Evolutionary conservation across 2,329 filamentous ascomycete species (phyloP).

Genomic region (Cladosporium sp.): DNA sequence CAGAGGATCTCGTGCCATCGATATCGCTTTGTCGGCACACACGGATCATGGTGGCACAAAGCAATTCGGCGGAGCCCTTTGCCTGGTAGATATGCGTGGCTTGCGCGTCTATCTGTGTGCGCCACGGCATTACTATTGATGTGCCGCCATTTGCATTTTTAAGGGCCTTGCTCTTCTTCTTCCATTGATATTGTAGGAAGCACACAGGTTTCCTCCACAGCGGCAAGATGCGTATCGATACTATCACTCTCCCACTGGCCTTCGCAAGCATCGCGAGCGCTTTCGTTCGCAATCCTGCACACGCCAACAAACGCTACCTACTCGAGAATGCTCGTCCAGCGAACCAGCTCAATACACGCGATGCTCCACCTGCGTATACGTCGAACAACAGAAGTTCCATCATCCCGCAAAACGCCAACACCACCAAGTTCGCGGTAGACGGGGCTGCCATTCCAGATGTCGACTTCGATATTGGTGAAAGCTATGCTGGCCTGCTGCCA

Average conservation of each 20-base stretch:
- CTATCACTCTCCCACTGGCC: slow-evolving; percentile 3
- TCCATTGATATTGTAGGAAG: no score
- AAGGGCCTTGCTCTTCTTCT: no score
- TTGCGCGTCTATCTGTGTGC: no score
- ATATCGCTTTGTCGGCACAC: no score
- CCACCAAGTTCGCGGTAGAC: slow-evolving; percentile 38
- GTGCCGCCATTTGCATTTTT: no score
- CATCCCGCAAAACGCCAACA: slow-evolving; percentile 39
- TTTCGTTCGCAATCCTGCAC: slow-evolving; percentile 19
- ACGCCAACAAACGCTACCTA: slow-evolving; percentile 23
- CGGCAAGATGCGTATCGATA: neutral
- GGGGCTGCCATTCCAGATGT: slow-evolving; percentile 30
- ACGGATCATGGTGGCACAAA: no score
- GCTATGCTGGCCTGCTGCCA: slow-evolving; percentile 29
- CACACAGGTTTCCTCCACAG: neutral
- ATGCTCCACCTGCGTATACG: slow-evolving; percentile 16
- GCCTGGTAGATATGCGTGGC: no score
- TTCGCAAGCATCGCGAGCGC: slow-evolving; percentile 15
- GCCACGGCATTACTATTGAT: no score
- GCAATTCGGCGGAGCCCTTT: no score
- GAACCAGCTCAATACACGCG: slow-evolving; percentile 5
- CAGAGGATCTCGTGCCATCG: no score
- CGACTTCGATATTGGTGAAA: slow-evolving; percentile 33
- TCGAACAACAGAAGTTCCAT: slow-evolving; percentile 22
- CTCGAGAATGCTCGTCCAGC: slow-evolving; percentile 6